phyloP scores from a whole-genome alignment of 78 protist species.

The Mastigamoeba balamuthi region DNA sequence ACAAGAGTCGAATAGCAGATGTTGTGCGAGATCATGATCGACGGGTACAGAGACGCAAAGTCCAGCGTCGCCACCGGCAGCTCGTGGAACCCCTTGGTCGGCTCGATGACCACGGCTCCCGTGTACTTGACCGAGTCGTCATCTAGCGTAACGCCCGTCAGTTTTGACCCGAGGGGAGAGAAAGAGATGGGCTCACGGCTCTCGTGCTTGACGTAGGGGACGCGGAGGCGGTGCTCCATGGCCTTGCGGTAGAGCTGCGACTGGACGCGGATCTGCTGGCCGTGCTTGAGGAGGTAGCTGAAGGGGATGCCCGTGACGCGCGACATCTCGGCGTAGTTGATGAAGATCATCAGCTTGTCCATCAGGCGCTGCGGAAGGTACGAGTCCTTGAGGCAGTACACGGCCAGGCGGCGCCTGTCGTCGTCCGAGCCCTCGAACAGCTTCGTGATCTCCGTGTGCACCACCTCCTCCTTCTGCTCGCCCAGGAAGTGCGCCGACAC shows the following conservation, averaged over 20 bases:
- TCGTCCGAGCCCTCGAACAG: conserved; percentile 84
- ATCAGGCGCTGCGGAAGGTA: conserved; percentile 88
- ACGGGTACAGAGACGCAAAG: conserved; percentile 98
- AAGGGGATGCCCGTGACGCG: conserved; percentile 98
- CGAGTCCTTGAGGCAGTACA: conserved; percentile 97
- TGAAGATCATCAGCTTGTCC: conserved; percentile 90
- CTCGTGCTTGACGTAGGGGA: conserved; percentile 58
- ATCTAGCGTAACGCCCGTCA: neutral
- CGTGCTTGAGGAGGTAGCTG: conserved; percentile 80
- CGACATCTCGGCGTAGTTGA: conserved; percentile 97
- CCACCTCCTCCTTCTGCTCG: conserved; percentile 99
- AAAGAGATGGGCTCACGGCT: too few species aligned
- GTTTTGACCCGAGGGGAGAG: too few species aligned
- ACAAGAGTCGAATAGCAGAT: conserved; percentile 95
- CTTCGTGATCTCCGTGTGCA: conserved; percentile 90
- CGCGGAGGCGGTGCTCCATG: conserved; percentile 21
- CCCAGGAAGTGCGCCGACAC: conserved; percentile 93
- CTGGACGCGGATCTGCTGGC: conserved; percentile 94
- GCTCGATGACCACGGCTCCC: conserved; percentile 80
- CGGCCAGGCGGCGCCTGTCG: conserved; percentile 95
- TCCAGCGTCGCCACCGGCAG: conserved; percentile 96
- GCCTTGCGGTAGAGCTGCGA: conserved; percentile 96
- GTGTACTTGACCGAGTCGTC: neutral
- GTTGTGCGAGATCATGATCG: conserved; percentile 99
- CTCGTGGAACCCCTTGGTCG: conserved; percentile 74